Evolutionary conservation across 2,329 filamentous ascomycete genomes (phyloP).

Genomic region (Plenodomus biglobosus): DNA sequence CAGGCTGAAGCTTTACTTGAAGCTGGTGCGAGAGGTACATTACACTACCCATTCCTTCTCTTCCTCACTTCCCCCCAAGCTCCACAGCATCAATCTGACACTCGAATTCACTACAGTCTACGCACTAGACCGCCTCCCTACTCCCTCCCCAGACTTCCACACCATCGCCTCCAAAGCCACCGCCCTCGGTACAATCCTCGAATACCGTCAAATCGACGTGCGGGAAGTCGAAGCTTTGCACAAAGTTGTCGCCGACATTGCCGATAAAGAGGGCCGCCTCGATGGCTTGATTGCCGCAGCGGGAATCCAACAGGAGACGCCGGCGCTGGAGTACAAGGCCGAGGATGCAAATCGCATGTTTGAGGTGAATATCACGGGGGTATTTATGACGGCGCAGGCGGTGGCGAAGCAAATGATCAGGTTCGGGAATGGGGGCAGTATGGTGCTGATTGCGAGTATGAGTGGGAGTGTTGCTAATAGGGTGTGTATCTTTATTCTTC

Average conservation of each 20-base stretch:
- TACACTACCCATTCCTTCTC: background rate
- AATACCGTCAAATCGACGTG: slow-evolving; percentile 80
- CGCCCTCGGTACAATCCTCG: slow-evolving; percentile 65
- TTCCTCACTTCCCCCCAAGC: slow-evolving; percentile 1
- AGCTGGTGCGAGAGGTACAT: slow-evolving; percentile 66
- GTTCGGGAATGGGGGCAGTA: slow-evolving; percentile 61
- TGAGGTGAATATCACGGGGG: slow-evolving; percentile 62
- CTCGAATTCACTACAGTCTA: slow-evolving; percentile 58
- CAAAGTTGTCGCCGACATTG: slow-evolving; percentile 67
- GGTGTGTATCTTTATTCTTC: slow-evolving; percentile 50
- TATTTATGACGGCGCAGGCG: slow-evolving; percentile 66
- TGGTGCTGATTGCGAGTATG: slow-evolving; percentile 65
- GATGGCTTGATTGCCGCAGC: slow-evolving; percentile 78
- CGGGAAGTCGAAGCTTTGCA: slow-evolving; percentile 70
- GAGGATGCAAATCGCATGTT: slow-evolving; percentile 65
- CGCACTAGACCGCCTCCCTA: slow-evolving; percentile 63
- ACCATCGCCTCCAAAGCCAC: slow-evolving; percentile 64
- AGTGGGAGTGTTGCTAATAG: slow-evolving; percentile 62
- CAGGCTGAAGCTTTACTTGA: slow-evolving; percentile 74
- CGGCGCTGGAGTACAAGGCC: slow-evolving; percentile 74
- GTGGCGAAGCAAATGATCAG: slow-evolving; percentile 65
- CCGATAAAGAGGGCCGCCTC: slow-evolving; percentile 67
- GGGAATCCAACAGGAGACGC: slow-evolving; percentile 78
- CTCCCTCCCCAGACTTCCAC: slow-evolving; percentile 64
- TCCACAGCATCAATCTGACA: background rate